phyloP scores from a whole-genome alignment of 1,284 basidiomycete genomes.

The Ustilago loliicola region DNA sequence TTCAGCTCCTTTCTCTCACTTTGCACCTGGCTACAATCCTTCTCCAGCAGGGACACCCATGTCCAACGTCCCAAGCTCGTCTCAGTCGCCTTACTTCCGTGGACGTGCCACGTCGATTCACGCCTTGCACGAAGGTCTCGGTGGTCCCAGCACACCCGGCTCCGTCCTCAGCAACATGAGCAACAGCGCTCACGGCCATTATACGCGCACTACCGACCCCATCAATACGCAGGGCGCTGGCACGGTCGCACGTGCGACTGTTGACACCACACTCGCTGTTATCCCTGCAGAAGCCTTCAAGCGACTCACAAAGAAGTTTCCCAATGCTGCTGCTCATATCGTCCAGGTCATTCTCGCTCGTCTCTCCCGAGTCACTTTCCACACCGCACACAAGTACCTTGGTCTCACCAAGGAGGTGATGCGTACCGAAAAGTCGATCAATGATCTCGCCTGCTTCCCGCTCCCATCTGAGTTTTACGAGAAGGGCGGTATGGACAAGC shows the following conservation, averaged over 20 bases:
- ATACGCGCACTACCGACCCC: conserved; percentile 16
- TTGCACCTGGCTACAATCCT: conserved; percentile 28
- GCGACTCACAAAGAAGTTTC: conserved; percentile 89
- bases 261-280: conserved; percentile 96
- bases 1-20: conserved; percentile 57
- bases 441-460: conserved; percentile 94
- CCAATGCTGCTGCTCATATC: conserved; percentile 96
- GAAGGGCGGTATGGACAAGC: conserved; percentile 87
- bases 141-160: conserved; percentile 56
- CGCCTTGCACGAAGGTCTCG: conserved; percentile 31
- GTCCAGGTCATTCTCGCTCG: conserved; percentile 97
- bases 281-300: conserved; percentile 98
- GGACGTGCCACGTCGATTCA: conserved; percentile 35
- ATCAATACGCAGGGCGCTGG: conserved; percentile 50
- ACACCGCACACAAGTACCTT: conserved; percentile 93
- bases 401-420: conserved; percentile 95
- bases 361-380: conserved; percentile 95
- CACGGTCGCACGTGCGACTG: conserved; percentile 85
- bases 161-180: conserved; percentile 56
- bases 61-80: conserved; percentile 15
- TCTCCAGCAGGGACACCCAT: conserved; percentile 32
- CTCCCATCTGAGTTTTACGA: conserved; percentile 92
- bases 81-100: conserved; percentile 38
- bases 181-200: conserved; percentile 41
- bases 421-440: conserved; percentile 95